phyloP scores from a whole-genome alignment of 2,329 filamentous ascomycete genomes.

The Fusarium neocosmosporiellum region DNA sequence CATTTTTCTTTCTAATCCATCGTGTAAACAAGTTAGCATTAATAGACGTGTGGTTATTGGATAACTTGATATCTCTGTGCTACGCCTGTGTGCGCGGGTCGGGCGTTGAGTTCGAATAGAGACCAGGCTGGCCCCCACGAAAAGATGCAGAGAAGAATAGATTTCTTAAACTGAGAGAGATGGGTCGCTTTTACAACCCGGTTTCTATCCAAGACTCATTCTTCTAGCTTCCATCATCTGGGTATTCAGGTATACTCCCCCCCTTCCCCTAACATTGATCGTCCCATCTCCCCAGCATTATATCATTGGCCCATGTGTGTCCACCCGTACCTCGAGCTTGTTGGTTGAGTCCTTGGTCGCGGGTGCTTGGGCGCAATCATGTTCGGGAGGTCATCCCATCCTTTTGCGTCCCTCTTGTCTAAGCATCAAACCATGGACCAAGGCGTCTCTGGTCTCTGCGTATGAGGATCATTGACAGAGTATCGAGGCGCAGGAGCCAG shows the following conservation, averaged over 20 bases:
- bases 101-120: neutral
- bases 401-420: neutral
- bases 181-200: neutral
- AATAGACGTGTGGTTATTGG: neutral
- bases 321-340: neutral
- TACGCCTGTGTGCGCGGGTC: too few species aligned
- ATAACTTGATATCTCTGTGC: neutral
- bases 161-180: neutral
- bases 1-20: neutral
- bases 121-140: too few species aligned
- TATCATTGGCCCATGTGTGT: neutral
- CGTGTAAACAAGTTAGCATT: neutral
- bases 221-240: neutral
- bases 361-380: neutral
- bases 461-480: neutral
- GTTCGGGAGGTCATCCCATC: neutral
- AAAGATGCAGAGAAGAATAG: too few species aligned
- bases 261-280: neutral
- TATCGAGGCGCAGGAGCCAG: neutral
- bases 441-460: neutral
- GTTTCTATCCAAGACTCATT: neutral
- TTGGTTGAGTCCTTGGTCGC: neutral
- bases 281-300: neutral
- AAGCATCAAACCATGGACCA: neutral
- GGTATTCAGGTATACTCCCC: neutral